Evolutionary conservation across 805 yeast genomes (phyloP).

Genomic region (Candida ovalis): DNA sequence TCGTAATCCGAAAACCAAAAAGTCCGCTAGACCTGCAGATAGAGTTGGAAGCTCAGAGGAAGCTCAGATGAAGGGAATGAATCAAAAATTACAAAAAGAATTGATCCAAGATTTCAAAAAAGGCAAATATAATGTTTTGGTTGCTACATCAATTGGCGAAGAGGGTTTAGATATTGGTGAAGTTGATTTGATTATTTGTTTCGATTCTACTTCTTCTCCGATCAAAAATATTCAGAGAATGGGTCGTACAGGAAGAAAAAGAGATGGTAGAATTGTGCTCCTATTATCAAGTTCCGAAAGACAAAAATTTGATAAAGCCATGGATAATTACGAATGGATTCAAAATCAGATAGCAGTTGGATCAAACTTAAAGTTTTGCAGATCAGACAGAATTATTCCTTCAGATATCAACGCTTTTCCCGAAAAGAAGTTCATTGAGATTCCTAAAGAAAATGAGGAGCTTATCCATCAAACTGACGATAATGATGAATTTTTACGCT

Average conservation of each 20-base stretch:
- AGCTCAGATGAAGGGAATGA: conserved; percentile 84
- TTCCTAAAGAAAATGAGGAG: conserved; percentile 68
- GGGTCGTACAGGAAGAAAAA: conserved; percentile 97
- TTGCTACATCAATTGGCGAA: conserved; percentile 97
- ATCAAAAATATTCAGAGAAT: conserved; percentile 90
- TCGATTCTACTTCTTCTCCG: conserved; percentile 90
- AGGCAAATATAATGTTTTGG: conserved; percentile 74
- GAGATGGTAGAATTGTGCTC: conserved; percentile 79
- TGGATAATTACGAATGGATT: conserved; percentile 76
- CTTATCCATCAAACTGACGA: conserved; percentile 39
- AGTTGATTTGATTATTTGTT: conserved; percentile 90
- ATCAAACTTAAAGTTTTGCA: conserved; percentile 38
- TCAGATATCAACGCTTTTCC: conserved; percentile 49
- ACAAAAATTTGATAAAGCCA: conserved; percentile 73
- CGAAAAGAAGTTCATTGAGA: conserved; percentile 51
- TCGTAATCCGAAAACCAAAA: conserved; percentile 20
- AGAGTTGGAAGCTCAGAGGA: conserved; percentile 64
- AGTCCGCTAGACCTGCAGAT: conserved; percentile 29
- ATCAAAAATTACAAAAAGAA: conserved; percentile 81
- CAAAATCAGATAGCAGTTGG: conserved; percentile 62
- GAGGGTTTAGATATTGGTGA: conserved; percentile 99
- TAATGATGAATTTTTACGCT: conserved; percentile 55
- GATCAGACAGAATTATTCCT: conserved; percentile 71
- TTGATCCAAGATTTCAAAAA: conserved; percentile 67
- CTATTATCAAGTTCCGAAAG: conserved; percentile 77